Conservation (phyloP, 2,329 filamentous ascomycete genomes). For the Dactylellina parvicollis region DNA sequence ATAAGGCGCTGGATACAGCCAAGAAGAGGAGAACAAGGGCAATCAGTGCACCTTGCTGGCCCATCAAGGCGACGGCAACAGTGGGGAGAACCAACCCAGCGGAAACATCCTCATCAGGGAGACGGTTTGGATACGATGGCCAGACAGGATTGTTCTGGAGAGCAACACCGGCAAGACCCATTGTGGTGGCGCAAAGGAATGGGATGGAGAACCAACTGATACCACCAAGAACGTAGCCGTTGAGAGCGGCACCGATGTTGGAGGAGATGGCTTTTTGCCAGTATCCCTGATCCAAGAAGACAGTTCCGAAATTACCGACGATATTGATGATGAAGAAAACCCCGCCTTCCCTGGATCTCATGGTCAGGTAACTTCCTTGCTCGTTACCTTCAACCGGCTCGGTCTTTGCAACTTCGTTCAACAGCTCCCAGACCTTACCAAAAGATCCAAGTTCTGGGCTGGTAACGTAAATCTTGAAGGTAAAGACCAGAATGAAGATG, state of each 20-base stretch:
- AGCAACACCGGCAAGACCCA: constrained; percentile 83
- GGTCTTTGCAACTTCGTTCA: constrained; percentile 72
- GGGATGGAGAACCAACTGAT: constrained; percentile 93
- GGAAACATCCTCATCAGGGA: constrained; percentile 77
- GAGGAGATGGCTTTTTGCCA: constrained; percentile 95
- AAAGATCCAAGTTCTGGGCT: constrained; percentile 78
- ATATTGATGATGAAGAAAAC: constrained; percentile 94
- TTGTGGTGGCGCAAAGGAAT: constrained; percentile 86
- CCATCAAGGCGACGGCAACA: constrained; percentile 82
- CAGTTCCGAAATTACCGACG: constrained; percentile 77
- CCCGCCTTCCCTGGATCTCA: constrained; percentile 80
- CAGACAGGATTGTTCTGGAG: constrained; percentile 78
- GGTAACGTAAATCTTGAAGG: constrained; percentile 82
- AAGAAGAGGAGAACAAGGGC: constrained; percentile 86
- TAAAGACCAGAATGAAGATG: constrained; percentile 85
- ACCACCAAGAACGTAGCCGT: constrained; percentile 87
- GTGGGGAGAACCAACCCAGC: constrained; percentile 87
- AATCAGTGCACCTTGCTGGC: constrained; percentile 80
- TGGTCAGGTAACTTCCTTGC: constrained; percentile 84
- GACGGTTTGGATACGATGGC: constrained; percentile 77
- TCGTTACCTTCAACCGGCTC: constrained; percentile 84
- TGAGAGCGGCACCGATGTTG: constrained; percentile 82
- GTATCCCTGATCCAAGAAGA: constrained; percentile 64
- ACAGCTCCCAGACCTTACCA: constrained; percentile 77
- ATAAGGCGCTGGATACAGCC: constrained; percentile 86